Conservation (phyloP, 2,329 filamentous ascomycete genomes). For the Chaetomiaceae sp. region DNA sequence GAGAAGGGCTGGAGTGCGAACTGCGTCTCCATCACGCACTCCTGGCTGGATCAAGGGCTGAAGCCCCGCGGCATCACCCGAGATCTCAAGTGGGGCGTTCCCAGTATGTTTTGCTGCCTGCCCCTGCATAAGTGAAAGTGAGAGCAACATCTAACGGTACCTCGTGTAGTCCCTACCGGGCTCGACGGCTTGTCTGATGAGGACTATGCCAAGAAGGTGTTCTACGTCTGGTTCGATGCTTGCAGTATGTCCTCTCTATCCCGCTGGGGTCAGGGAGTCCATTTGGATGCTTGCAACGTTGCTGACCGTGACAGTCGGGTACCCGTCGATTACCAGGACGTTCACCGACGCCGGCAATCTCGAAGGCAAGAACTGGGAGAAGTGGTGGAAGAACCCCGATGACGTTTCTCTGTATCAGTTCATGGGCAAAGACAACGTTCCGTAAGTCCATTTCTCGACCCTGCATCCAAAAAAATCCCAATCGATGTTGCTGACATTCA, state of each 20-base stretch:
- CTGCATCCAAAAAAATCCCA: no score
- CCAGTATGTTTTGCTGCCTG: slow-evolving; percentile 22
- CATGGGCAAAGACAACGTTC: slow-evolving; percentile 84
- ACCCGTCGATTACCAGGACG: slow-evolving; percentile 88
- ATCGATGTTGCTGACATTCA: no score
- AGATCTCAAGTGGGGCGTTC: slow-evolving; percentile 83
- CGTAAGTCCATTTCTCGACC: slow-evolving; percentile 21
- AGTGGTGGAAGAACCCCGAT: slow-evolving; percentile 90
- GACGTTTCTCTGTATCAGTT: slow-evolving; percentile 89
- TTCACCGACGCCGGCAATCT: slow-evolving; percentile 58
- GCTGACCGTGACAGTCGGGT: slow-evolving; percentile 51
- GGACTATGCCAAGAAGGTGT: slow-evolving; percentile 59
- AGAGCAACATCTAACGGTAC: background rate
- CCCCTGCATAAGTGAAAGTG: background rate
- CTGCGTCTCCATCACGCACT: slow-evolving; percentile 67
- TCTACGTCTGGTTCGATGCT: slow-evolving; percentile 71
- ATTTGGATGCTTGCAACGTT: background rate
- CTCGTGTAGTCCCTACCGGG: slow-evolving; percentile 37
- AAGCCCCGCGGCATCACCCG: slow-evolving; percentile 84
- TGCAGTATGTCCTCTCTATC: slow-evolving; percentile 44
- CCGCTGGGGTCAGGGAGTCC: background rate
- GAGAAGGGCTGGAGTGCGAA: slow-evolving; percentile 74
- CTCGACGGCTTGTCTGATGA: slow-evolving; percentile 45
- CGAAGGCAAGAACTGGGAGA: slow-evolving; percentile 66
- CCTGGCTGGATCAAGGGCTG: slow-evolving; percentile 78